phyloP scores from a whole-genome alignment of 805 yeast species.

The Schwanniomyces yamadae region DNA sequence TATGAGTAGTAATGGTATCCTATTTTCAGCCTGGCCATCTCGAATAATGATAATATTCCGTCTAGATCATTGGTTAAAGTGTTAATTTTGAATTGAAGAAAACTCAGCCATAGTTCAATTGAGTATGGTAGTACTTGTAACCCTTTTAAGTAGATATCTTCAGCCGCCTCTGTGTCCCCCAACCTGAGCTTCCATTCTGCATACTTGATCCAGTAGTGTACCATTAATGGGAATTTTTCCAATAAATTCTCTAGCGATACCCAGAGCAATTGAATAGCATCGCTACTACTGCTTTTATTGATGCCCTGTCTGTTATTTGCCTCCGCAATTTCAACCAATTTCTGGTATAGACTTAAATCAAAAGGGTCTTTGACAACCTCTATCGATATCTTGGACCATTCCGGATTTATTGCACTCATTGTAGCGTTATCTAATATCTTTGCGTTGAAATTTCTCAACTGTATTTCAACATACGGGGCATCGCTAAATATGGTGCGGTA shows the following conservation, averaged over 20 bases:
- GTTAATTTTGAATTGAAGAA: constrained; percentile 40
- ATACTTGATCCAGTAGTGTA: constrained; percentile 58
- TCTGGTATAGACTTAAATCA: constrained; percentile 36
- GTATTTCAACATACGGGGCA: no score
- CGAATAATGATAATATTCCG: constrained; percentile 38
- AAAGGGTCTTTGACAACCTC: constrained; percentile 35
- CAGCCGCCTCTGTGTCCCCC: constrained; percentile 40
- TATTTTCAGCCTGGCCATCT: constrained; percentile 45
- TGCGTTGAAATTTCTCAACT: no score
- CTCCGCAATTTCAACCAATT: constrained; percentile 31
- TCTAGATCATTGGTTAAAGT: constrained; percentile 27
- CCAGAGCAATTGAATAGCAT: constrained; percentile 33
- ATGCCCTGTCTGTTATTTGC: constrained; percentile 26
- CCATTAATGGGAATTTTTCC: constrained; percentile 47
- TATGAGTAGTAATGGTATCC: constrained; percentile 54
- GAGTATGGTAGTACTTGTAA: constrained; percentile 43
- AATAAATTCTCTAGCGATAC: constrained; percentile 44
- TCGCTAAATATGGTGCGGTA: no score
- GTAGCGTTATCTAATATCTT: no score
- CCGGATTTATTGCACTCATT: constrained; percentile 9
- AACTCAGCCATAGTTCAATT: constrained; percentile 50
- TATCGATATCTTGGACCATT: constrained; percentile 32
- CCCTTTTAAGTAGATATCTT: constrained; percentile 36
- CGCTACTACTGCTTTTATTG: constrained; percentile 30
- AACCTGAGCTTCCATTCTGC: constrained; percentile 48